Conservation (phyloP, 73 alveolate species). For the Paramecium sonneborni region DNA sequence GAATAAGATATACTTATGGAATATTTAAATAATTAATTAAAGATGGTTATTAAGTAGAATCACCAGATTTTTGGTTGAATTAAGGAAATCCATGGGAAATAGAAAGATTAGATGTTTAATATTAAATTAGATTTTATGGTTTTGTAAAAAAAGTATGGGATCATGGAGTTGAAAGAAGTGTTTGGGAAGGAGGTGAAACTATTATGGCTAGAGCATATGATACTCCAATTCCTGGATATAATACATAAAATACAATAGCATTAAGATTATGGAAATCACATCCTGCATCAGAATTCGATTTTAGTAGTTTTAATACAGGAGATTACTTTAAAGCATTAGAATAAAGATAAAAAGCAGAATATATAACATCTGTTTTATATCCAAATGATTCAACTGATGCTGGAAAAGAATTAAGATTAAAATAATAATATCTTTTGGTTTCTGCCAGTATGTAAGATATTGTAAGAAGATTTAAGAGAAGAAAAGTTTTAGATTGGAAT, state of each 20-base stretch:
- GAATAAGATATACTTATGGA: conserved; percentile 99
- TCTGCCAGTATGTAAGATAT: conserved; percentile 72
- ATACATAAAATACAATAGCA: conserved; percentile 97
- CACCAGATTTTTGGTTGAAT: conserved; percentile 98
- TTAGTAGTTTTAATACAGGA: conserved; percentile 87
- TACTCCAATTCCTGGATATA: conserved; percentile 98
- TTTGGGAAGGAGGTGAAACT: conserved; percentile 98
- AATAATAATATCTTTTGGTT: conserved; percentile 93
- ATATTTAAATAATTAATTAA: conserved; percentile 97
- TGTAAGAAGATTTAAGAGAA: conserved; percentile 61
- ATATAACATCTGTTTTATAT: conserved; percentile 69
- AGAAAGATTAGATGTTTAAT: conserved; percentile 95
- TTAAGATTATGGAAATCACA: conserved; percentile 95
- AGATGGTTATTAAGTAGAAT: conserved; percentile 96
- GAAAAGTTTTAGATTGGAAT: conserved; percentile 40
- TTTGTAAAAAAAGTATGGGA: conserved; percentile 77
- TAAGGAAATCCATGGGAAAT: conserved; percentile 99
- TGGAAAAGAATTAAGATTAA: conserved; percentile 98
- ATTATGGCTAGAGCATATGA: conserved; percentile 99
- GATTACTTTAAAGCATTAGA: conserved; percentile 87
- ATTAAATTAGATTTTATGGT: conserved; percentile 96
- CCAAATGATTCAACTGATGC: conserved; percentile 88
- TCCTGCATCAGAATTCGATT: conserved; percentile 92
- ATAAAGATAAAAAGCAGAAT: conserved; percentile 70
- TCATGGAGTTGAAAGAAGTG: conserved; percentile 78